Conservation (phyloP, 2,329 filamentous ascomycete species). For the Nothopassalora personata region DNA sequence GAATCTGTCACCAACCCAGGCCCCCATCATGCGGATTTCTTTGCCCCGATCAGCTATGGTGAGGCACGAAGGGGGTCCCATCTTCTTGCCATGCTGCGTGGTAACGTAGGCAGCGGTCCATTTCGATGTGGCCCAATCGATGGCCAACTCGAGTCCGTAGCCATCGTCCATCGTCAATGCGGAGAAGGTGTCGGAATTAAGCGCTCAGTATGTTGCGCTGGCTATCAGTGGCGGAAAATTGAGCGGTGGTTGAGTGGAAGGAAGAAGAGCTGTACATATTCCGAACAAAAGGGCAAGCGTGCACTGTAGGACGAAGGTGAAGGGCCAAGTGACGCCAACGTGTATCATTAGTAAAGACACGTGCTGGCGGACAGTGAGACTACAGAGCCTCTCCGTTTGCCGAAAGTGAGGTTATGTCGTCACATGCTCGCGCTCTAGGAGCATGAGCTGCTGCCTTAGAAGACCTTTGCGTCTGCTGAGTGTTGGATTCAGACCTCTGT, state of each 20-base stretch:
- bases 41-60: background rate
- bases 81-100: background rate
- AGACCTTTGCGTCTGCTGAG: background rate
- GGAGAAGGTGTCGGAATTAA: background rate
- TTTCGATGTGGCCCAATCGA: slow-evolving; percentile 10
- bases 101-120: background rate
- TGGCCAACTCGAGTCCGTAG: background rate
- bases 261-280: too few relatives aligned
- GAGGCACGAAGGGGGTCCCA: background rate
- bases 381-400: background rate
- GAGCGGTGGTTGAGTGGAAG: too few relatives aligned
- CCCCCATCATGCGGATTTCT: slow-evolving; percentile 9
- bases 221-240: too few relatives aligned
- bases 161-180: background rate
- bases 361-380: background rate
- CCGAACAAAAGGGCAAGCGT: too few relatives aligned
- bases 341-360: background rate
- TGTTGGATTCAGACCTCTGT: too few relatives aligned
- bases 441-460: background rate
- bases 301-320: too few relatives aligned
- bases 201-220: too few relatives aligned
- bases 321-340: background rate
- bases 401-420: background rate
- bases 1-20: slow-evolving; percentile 6
- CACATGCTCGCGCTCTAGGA: background rate